phyloP scores from a whole-genome alignment of 2,329 filamentous ascomycete species.

The Phialophora tarda region DNA sequence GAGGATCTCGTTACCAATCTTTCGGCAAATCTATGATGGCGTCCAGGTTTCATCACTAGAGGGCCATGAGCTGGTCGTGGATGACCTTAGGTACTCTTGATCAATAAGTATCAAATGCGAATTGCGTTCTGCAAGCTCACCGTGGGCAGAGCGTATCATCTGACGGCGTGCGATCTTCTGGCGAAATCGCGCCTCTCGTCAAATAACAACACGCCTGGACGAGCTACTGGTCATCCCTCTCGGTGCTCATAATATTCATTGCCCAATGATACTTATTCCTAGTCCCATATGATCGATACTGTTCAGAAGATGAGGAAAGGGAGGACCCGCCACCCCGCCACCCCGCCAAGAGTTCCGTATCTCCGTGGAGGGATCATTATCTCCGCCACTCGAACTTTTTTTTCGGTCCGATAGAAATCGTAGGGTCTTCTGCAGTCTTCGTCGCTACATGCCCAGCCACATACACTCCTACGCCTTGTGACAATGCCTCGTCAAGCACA shows the following conservation, averaged over 20 bases:
- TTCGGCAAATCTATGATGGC: conserved; percentile 10
- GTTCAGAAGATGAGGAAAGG: not conserved
- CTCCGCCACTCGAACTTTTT: conserved; percentile 12
- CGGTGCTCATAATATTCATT: not conserved
- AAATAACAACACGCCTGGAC: too few species aligned
- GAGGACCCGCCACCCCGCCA: too few species aligned
- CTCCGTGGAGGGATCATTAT: not conserved
- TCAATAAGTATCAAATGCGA: not conserved
- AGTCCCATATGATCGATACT: too few species aligned
- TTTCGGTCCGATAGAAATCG: not conserved
- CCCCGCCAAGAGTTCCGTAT: conserved; percentile 1
- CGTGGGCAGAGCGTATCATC: not conserved
- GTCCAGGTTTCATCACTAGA: not conserved
- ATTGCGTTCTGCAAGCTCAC: not conserved
- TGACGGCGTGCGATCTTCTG: not conserved
- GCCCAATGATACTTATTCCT: too few species aligned
- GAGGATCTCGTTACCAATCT: conserved; percentile 7
- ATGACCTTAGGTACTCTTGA: not conserved
- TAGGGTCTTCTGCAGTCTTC: not conserved
- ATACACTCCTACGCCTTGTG: not conserved
- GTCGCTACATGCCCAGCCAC: not conserved
- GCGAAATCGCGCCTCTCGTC: not conserved
- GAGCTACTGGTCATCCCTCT: too few species aligned
- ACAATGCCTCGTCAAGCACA: conserved; percentile 40
- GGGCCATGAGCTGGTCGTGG: not conserved